Base-by-base conservation (phyloP, 2,329 filamentous ascomycete genomes). In the Apiospora arundinis region DNA sequence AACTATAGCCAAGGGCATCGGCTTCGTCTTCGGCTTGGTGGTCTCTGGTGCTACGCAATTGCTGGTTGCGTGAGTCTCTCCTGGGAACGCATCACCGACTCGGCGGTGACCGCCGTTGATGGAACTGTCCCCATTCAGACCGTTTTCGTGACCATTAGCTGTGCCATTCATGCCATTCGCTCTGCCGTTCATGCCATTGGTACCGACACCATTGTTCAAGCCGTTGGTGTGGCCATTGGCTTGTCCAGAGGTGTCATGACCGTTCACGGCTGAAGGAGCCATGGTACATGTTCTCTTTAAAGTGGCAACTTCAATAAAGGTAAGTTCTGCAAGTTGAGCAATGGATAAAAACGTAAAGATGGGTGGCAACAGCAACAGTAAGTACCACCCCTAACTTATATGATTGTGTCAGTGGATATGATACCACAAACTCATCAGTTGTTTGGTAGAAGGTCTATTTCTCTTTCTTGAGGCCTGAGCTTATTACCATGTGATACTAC, bases 1-100 rank as follows among this genome's bases (percentile, higher is more conserved):
- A 28, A 81, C 74, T 42, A 81, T 79, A 73, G 79, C 79, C 16
- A 80, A 75, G 23, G 78, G 77, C 71, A 72, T 71, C n/a, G 72
- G 69, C 44, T 76, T 67, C 9, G 56, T 11, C 32, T 40, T 63
- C 9, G 32, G 32, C 18, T 23, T n/a, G 56, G 56, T 9, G 5
- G 16, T 4, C 21, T 32, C 56, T 0, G 32, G 12, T 0, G 18
- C n/a, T 3, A 14, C 1, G 32, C 56, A 9, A 7, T 63, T 23
- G 8, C 16, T 63, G 7, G 56, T 18, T 6, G 32, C 2, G 1
- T 18, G 16, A 1, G 56, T 40, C 32, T 40, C 56, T 63, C 32
- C 56, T 40, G 56, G 56, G n/a, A 40, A 63, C 32, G 32, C 56
- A 23, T 63, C 56, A 12, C 56, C 56, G 18, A 63, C 56, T 1